Conservation (phyloP, 2,329 filamentous ascomycete species). For the Fusarium ramigenum region DNA sequence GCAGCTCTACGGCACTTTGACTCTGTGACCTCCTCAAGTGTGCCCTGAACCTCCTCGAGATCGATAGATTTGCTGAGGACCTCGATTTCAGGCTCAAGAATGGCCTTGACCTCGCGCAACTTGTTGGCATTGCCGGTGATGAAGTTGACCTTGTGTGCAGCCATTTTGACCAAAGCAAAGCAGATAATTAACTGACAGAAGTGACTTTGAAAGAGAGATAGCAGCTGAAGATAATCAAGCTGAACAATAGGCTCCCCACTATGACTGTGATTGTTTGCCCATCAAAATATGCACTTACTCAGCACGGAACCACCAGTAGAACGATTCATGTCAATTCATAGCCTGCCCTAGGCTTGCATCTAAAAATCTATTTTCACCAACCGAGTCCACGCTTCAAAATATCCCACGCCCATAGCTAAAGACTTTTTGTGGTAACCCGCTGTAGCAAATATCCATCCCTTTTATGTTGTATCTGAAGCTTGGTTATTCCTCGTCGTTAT, state of each 20-base stretch:
- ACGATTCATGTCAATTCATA: slow-evolving; percentile 31
- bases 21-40: slow-evolving; percentile 87
- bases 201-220: neutral
- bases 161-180: slow-evolving; percentile 48
- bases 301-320: slow-evolving; percentile 19
- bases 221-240: slow-evolving; percentile 2
- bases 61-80: slow-evolving; percentile 81
- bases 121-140: slow-evolving; percentile 98
- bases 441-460: neutral
- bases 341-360: slow-evolving; percentile 30
- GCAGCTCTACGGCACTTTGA: slow-evolving; percentile 90
- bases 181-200: neutral
- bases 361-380: slow-evolving; percentile 38
- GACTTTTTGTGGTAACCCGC: neutral
- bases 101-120: slow-evolving; percentile 86
- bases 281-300: slow-evolving; percentile 32
- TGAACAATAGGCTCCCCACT: slow-evolving; percentile 17
- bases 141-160: slow-evolving; percentile 74
- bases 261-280: neutral
- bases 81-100: slow-evolving; percentile 78
- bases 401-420: neutral
- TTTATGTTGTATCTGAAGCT: neutral
- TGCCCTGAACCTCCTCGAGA: slow-evolving; percentile 89
- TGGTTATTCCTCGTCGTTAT: slow-evolving; percentile 53
- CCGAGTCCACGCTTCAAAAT: slow-evolving; percentile 4